Percentiles rank a stretch among this genome's conserved stretches.
phyloP scores from a whole-genome alignment of 192 early-diverging fungal species.

The Coemansia sp. region DNA sequence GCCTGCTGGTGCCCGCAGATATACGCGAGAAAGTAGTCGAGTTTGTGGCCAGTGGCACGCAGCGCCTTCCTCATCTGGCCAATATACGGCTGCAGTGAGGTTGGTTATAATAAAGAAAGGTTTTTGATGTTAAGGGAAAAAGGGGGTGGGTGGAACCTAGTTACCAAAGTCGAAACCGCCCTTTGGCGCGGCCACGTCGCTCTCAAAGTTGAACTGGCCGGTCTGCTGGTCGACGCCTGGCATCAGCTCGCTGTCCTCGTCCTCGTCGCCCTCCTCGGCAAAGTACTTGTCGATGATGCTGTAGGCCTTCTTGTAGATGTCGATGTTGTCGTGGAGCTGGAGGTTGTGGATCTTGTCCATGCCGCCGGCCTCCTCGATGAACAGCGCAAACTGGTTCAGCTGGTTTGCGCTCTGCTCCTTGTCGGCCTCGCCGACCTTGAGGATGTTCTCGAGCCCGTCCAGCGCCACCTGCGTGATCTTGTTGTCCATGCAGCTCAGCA shows the following conservation, averaged over 20 bases:
- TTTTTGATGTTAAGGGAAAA: slow-evolving; percentile 5
- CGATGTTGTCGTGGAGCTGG: slow-evolving; percentile 92
- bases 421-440: slow-evolving; percentile 92
- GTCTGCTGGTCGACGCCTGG: slow-evolving; percentile 71
- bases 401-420: slow-evolving; percentile 53
- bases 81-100: background rate
- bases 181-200: slow-evolving; percentile 63
- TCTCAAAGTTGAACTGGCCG: slow-evolving; percentile 76
- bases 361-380: slow-evolving; percentile 89
- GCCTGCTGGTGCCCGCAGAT: too few species aligned
- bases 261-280: slow-evolving; percentile 78
- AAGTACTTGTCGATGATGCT: slow-evolving; percentile 96
- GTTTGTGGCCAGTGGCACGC: too few species aligned
- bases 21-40: too few species aligned
- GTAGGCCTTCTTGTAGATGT: slow-evolving; percentile 97
- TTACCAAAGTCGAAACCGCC: slow-evolving; percentile 79
- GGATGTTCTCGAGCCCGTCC: slow-evolving; percentile 96
- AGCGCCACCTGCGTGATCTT: slow-evolving; percentile 97
- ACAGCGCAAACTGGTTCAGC: slow-evolving; percentile 82
- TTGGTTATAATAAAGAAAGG: background rate
- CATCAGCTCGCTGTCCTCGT: slow-evolving; percentile 57
- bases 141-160: background rate
- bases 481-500: slow-evolving; percentile 86
- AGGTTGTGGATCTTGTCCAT: slow-evolving; percentile 94
- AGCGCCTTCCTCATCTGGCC: background rate